Evolutionary conservation across 2,329 filamentous ascomycete genomes (phyloP), one percentile per base, ranked within the genome.

Genomic region (Epichloe aotearoae): DNA sequence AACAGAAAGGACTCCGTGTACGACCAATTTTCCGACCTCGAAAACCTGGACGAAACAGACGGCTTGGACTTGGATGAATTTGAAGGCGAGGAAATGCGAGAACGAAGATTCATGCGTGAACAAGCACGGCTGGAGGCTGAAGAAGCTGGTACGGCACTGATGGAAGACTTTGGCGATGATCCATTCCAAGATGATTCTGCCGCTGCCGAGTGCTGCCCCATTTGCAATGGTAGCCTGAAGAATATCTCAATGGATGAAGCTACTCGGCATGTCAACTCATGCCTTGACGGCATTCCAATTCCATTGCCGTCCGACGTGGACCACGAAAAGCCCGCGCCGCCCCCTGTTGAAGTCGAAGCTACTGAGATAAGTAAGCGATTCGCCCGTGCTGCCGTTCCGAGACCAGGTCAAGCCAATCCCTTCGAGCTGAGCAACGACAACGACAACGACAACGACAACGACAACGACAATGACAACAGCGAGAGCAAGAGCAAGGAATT

Each of bases 221-320:
- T 97, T 30, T 97, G 93, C 64, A 79, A 77, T 58, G 72, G 73
- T 1, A 80, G 68, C 55, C 71, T 96, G 36, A 68, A 64, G 15
- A 82, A 80, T 0, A 64, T 83, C 12, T 78, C 71, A 50, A 62
- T 68, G 53, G 80, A 89, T 62, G 79, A 91, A 58, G 84, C 83
- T 10, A 86, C 84, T 6, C 69, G 84, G 2, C 93, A 98, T 65
- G 93, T 98, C 56, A 98, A 98, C 64, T 81, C 83, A 10, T 98
- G 93, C 66, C 73, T 98, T 2, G 93, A 98, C 63, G 88, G 88
- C 2, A 85, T 84, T 44, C 78, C 85, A 5, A 76, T 80, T 43
- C 76, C 83, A 2, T 59, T 84, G 14, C 76, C 68, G 5, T 76
- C 68, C 6, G 59, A 60, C 36, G 56, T 57, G 26, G 52, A 55